These are phyloP conservation scores for Amanita fuliginea DNA, from an alignment of 768 basidiomycete genomes.

Conservation along the genomic window DNA sequence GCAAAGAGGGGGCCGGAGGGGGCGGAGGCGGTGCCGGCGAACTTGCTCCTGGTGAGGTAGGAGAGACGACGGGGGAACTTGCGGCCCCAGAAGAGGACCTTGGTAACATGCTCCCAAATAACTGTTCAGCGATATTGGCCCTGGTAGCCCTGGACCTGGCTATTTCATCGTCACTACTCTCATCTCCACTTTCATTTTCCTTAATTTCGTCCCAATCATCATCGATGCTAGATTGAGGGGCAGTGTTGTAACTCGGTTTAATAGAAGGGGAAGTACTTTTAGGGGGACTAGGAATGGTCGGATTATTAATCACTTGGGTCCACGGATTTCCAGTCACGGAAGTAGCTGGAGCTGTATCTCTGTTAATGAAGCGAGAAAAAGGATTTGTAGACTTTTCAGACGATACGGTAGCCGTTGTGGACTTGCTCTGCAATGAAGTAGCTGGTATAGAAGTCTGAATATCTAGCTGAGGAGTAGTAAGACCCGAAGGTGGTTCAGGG, in stretches of 20 bases:
- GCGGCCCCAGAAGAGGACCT: conserved; percentile 47
- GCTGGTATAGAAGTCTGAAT: conserved; percentile 20
- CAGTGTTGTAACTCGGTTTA: conserved; percentile 52
- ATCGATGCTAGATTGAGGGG: conserved; percentile 28
- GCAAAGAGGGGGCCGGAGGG: conserved; percentile 18
- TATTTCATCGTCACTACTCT: conserved; percentile 74
- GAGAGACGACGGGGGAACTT: conserved; percentile 31
- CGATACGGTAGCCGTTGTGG: conserved; percentile 16
- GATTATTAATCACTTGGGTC: conserved; percentile 26
- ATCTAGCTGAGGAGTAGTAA: conserved; percentile 20
- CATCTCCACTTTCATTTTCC: conserved; percentile 58
- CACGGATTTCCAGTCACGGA: conserved; percentile 61
- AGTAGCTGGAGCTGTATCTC: conserved; percentile 25
- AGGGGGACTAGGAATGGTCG: conserved; percentile 26
- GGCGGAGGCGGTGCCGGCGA: conserved; percentile 21
- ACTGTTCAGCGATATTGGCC: conserved; percentile 60
- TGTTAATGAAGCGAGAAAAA: conserved; percentile 54
- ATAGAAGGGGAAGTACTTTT: conserved; percentile 46
- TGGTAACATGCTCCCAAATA: conserved; percentile 69
- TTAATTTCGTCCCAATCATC: conserved; percentile 83
- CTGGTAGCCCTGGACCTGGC: conserved; percentile 52
- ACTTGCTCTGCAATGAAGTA: conserved; percentile 20
- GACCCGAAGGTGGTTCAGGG: conserved; percentile 26
- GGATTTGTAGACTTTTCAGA: conserved; percentile 64
- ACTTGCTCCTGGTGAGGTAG: conserved; percentile 19